Evolutionary conservation across 2,329 filamentous ascomycete species (phyloP).

Genomic region (Diaporthe citri): DNA sequence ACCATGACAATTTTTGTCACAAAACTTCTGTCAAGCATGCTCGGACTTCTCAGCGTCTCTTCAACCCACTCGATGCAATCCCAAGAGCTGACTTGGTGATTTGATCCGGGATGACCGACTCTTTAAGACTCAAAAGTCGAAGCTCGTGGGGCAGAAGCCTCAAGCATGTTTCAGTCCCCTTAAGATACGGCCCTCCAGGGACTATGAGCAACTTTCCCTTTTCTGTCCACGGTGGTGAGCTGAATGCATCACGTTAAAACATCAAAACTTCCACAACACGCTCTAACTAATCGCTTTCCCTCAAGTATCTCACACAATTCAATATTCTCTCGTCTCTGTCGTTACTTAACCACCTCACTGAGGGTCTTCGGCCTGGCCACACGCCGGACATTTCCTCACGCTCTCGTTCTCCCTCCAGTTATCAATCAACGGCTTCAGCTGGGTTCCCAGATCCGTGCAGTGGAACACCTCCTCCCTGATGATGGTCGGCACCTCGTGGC

Average conservation of each 20-base stretch:
- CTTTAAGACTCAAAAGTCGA: too few relatives aligned
- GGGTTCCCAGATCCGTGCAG: slow-evolving; percentile 42
- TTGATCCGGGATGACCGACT: neutral
- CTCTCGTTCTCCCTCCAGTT: slow-evolving; percentile 43
- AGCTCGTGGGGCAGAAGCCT: neutral
- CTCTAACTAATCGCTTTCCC: neutral
- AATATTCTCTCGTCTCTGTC: too few relatives aligned
- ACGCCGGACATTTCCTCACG: slow-evolving; percentile 37
- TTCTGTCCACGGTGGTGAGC: neutral
- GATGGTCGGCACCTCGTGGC: slow-evolving; percentile 40
- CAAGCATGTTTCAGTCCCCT: neutral
- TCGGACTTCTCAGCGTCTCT: too few relatives aligned
- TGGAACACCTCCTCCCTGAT: slow-evolving; percentile 43
- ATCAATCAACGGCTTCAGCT: slow-evolving; percentile 43
- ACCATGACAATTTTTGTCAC: neutral
- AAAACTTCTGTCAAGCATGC: neutral
- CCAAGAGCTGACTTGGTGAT: neutral
- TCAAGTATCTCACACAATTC: neutral
- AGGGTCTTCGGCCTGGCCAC: slow-evolving; percentile 38
- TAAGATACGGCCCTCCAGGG: neutral
- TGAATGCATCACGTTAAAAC: neutral
- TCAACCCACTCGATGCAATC: too few relatives aligned
- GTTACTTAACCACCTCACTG: slow-evolving; percentile 16
- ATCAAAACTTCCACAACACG: neutral
- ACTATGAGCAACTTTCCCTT: neutral